phyloP scores from a whole-genome alignment of 2,329 filamentous ascomycete species.

The Tolypocladium cylindrosporum region DNA sequence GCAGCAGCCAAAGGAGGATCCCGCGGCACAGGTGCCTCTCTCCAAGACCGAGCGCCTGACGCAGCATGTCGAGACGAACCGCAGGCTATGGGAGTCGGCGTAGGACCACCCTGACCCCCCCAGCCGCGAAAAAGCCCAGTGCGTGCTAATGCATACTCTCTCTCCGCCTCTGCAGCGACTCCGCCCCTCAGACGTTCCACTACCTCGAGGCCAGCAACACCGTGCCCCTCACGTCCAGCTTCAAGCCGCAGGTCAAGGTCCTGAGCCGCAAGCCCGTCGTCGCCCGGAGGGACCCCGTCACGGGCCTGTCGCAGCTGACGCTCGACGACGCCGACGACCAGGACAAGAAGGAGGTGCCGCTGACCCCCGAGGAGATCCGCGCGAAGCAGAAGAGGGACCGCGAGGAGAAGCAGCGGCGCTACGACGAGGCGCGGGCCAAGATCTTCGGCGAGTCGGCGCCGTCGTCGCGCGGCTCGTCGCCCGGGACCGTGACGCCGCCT shows the following conservation, averaged over 20 bases:
- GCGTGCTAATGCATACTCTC: conserved; percentile 2
- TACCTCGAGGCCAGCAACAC: conserved; percentile 58
- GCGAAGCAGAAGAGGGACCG: conserved; percentile 68
- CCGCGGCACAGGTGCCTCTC: conserved; percentile 30
- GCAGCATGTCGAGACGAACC: conserved; percentile 73
- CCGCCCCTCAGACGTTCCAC: conserved; percentile 61
- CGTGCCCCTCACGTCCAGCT: conserved; percentile 53
- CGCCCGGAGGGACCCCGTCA: conserved; percentile 45
- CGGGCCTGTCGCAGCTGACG: conserved; percentile 35
- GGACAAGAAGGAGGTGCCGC: conserved; percentile 50
- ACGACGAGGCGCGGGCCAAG: conserved; percentile 79
- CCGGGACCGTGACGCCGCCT: conserved; percentile 51
- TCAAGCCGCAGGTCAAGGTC: conserved; percentile 76
- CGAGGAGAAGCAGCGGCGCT: conserved; percentile 83
- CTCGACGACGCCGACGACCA: conserved; percentile 47
- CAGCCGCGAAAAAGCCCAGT: background rate
- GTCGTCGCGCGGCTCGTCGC: conserved; percentile 50
- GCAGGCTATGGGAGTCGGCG: conserved; percentile 83
- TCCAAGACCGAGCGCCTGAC: conserved; percentile 70
- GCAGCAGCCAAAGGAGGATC: conserved; percentile 21
- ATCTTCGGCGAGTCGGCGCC: conserved; percentile 61
- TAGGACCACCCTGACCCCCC: conserved; percentile 29
- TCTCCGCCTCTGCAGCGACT: conserved; percentile 44
- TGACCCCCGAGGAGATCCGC: conserved; percentile 66
- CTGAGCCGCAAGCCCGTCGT: conserved; percentile 72